Base-by-base conservation (phyloP, 768 basidiomycete genomes). In the Paxillus ammoniavirescens region DNA sequence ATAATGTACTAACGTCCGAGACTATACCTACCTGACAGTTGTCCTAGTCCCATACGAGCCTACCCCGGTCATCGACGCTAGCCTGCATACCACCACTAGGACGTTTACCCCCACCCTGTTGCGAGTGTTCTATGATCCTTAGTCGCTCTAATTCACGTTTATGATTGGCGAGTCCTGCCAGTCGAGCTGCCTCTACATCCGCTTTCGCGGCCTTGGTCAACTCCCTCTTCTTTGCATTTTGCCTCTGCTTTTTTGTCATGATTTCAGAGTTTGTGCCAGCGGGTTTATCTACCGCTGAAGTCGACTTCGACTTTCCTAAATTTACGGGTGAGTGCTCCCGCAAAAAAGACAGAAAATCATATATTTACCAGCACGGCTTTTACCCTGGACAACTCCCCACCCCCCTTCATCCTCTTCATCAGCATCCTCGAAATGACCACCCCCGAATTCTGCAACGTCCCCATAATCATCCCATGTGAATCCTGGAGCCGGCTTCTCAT, bases 391-490 rank as follows among this genome's bases (percentile, higher is more conserved):
- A 41, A 90, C 81, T 21, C 82, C 87, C 91, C 90, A 92, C 15
- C 75, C 77, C 2, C 83, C 87, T 47, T 86, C 89, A 50, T 89
- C 89, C 64, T 88, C 89, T 26, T 80, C 83, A 53, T 83, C 86
- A 5, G 80, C 82, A 42, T 83, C 84, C 46, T 78, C 77, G n/a
- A 75, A 77, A 10, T 70, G 77, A 37, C 69, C 65, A 33, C 58
- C 60, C 0, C 64, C 70, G 21, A 21, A 21, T 15, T 63, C 63
- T 47, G 79, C 67, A 18, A 81, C 81, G 48, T 89, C 86, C 52
- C 90, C 89, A 61, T 90, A 90, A 72, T 91, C 88, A 0, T 72
- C 83, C 89, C 86, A 89, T 0, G 86, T 82, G 65, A 86, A 87
- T 0, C 88, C 87, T 6, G 74, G 68, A 8, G 80, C 82, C 14